Evolutionary conservation across 2,329 filamentous ascomycete genomes (phyloP), one percentile per base, ranked within the genome.

Genomic region (Talaromyces sp.): DNA sequence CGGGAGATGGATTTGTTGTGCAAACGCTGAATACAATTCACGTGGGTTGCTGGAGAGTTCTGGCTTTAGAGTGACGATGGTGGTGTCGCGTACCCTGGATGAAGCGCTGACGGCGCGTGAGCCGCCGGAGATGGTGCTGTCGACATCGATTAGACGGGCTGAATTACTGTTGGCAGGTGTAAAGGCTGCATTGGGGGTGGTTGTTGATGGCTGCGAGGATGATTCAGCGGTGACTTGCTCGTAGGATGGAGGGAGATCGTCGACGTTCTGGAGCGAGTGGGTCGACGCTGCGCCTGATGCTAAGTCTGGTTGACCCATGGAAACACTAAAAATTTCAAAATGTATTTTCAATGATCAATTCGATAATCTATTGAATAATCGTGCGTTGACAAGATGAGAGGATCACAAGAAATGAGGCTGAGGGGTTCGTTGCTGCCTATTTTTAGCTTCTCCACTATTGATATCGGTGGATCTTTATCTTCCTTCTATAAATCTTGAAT

Each of bases 21-120:
- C 66, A 63, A 86, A 72, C 63, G 82, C 78, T 13, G 68, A 61
- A 60, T 81, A 74, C 21, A 86, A 76, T 26, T 75, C 72, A 3
- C 67, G 64, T 3, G 75, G 71, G 50, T 83, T 78, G 8, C 69
- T 67, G 64, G 83, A 81, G 35, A 85, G 76, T 19, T 73, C 73
- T 27, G 65, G 66, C 62, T 80, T 74, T 57, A 85, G 68, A 68
- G 67, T 64, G 46, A 69, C 58, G 5, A 59, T 64, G 19, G 63
- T 62, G 21, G 63, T 51, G 21, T 53, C 55, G 9, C 53, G 43
- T n/a, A 56, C 54, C 17, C 53, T 19, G 14, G 46, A 32, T 14
- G 24, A 26, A 6, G 51, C 49, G 24, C 46, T 54, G 24, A 49
- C 24, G 6, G 46, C 41, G 24, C 24, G 56, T 5, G 7, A 26